Conservation (phyloP, 164 flowering plant species). For the Buxus sempervirens region DNA sequence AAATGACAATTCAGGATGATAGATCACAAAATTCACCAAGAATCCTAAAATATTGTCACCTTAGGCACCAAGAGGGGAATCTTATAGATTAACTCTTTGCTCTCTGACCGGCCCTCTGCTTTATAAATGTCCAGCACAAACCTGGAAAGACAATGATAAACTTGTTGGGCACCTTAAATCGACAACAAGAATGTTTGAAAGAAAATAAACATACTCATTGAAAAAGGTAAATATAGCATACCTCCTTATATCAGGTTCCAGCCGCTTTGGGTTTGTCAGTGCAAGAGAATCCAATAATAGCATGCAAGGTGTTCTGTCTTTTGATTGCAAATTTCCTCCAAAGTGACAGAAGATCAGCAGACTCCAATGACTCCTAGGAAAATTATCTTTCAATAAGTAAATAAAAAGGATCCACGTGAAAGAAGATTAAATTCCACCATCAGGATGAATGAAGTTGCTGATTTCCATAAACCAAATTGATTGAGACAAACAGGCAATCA, state of each 20-base stretch:
- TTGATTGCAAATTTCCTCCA: constrained; percentile 44
- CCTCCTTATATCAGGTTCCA: constrained; percentile 74
- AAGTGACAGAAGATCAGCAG: constrained; percentile 68
- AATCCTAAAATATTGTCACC: constrained; percentile 29
- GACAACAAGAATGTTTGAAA: constrained; percentile 1
- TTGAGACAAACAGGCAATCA: too few species aligned
- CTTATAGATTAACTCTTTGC: constrained; percentile 19
- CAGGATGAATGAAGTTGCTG: too few species aligned
- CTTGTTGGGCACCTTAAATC: not conserved
- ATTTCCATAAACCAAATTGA: too few species aligned
- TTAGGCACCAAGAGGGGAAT: constrained; percentile 73
- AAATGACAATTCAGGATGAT: constrained; percentile 3
- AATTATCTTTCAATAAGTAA: not conserved
- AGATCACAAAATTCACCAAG: not conserved
- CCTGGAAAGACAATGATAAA: constrained; percentile 30
- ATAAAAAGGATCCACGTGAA: not conserved
- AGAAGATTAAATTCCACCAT: too few species aligned
- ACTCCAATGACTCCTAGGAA: constrained; percentile 67
- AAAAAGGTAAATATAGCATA: constrained; percentile 14
- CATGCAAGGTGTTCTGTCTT: too few species aligned
- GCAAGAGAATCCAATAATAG: too few species aligned
- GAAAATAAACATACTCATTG: too few species aligned
- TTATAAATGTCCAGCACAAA: constrained; percentile 55
- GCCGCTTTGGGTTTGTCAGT: constrained; percentile 42
- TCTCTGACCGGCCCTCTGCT: constrained; percentile 40